Evolutionary conservation across 1,284 basidiomycete genomes (phyloP).

Genomic region (Coniferiporia weirii): DNA sequence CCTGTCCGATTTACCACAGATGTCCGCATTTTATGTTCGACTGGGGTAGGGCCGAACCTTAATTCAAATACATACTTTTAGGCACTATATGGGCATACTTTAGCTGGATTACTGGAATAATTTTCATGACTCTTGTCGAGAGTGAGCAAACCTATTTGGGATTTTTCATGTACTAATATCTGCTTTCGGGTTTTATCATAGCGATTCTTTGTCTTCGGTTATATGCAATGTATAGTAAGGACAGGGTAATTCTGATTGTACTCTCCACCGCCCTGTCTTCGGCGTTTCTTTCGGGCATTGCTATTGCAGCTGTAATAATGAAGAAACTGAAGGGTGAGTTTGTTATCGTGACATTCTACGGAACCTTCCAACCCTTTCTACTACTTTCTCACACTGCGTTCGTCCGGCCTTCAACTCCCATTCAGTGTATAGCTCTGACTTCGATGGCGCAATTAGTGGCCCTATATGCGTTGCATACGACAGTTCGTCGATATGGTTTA

Average conservation of each 20-base stretch:
- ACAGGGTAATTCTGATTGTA: not conserved
- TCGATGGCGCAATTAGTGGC: not conserved
- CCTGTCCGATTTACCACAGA: not conserved
- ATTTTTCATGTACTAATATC: not conserved
- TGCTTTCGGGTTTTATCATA: not conserved
- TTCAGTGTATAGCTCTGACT: not conserved
- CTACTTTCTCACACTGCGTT: not conserved
- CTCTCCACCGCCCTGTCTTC: not conserved
- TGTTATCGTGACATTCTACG: not conserved
- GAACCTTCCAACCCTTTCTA: not conserved
- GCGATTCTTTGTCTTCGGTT: not conserved
- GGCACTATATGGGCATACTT: not conserved
- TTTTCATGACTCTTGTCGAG: not conserved
- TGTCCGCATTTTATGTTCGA: not conserved
- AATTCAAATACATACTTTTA: not conserved
- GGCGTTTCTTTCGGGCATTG: not conserved
- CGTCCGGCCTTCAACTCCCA: not conserved
- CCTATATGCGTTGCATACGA: not conserved
- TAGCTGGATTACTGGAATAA: not conserved
- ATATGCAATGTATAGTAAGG: constrained; percentile 1
- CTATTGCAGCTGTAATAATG: not conserved
- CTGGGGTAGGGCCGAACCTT: not conserved
- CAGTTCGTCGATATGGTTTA: not conserved
- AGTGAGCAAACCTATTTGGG: not conserved
- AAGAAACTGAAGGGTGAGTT: not conserved